Percentiles rank a stretch among this genome's conserved stretches.
Conservation (phyloP, 352 stramenopile genomes). For the Globisporangium rhizosaccharum region DNA sequence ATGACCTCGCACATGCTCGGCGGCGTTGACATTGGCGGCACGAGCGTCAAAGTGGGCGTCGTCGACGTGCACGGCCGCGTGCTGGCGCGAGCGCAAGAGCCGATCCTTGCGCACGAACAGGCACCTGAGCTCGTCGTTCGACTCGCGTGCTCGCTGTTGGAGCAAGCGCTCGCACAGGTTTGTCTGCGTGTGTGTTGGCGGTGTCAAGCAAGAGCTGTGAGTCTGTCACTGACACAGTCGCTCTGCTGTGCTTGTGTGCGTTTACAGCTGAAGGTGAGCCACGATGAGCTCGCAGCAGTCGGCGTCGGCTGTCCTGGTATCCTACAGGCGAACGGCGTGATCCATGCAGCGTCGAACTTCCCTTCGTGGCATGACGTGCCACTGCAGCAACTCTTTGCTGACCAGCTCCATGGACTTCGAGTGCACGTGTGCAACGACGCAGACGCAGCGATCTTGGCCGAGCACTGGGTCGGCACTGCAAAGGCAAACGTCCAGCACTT, state of each 20-base stretch:
- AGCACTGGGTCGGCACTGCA: slow-evolving; percentile 75
- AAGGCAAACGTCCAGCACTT: slow-evolving; percentile 57
- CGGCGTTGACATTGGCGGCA: slow-evolving; percentile 71
- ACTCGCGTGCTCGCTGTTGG: slow-evolving; percentile 31
- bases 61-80: slow-evolving; percentile 44
- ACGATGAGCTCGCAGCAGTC: slow-evolving; percentile 31
- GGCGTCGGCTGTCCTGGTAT: slow-evolving; percentile 66
- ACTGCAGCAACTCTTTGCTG: slow-evolving; percentile 45
- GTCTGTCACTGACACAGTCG: too few species aligned
- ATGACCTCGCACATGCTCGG: slow-evolving; percentile 28
- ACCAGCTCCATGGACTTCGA: slow-evolving; percentile 17
- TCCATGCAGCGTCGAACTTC: slow-evolving; percentile 70
- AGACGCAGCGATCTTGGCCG: slow-evolving; percentile 72
- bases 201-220: not conserved
- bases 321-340: slow-evolving; percentile 36
- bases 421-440: slow-evolving; percentile 70
- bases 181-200: not conserved
- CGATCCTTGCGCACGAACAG: slow-evolving; percentile 30
- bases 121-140: slow-evolving; percentile 48
- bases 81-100: slow-evolving; percentile 39
- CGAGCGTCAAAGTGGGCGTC: slow-evolving; percentile 69
- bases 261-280: slow-evolving; percentile 13
- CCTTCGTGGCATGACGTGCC: slow-evolving; percentile 57
- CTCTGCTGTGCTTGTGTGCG: not conserved
- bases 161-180: slow-evolving; percentile 42